Evolutionary conservation across 2,329 filamentous ascomycete genomes (phyloP).

Genomic region (Metarhizium album): DNA sequence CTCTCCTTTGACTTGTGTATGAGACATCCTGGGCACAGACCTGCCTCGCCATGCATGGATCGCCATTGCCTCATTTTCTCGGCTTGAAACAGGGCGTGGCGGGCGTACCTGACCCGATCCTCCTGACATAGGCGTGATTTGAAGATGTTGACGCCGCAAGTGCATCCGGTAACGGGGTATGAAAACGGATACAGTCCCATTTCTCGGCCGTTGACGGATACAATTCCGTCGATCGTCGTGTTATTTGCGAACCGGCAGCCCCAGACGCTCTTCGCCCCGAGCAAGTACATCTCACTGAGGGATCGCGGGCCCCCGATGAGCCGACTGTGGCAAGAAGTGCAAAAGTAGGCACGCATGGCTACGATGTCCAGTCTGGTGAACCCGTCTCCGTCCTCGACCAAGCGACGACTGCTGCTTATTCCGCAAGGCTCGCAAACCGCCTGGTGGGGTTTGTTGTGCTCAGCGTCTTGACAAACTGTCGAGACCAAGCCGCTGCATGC

Average conservation of each 20-base stretch:
- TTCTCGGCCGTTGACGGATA: not conserved
- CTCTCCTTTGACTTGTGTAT: not conserved
- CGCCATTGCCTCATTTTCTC: conserved; percentile 18
- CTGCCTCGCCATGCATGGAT: not conserved
- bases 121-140: conserved; percentile 20
- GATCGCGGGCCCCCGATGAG: not conserved
- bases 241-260: conserved; percentile 10
- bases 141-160: conserved; percentile 25
- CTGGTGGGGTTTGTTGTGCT: not conserved
- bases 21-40: not conserved
- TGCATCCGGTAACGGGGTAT: conserved; percentile 24
- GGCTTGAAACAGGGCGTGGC: conserved; percentile 14
- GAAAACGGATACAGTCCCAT: not conserved
- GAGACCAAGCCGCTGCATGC: not conserved
- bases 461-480: not conserved
- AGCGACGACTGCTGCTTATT: conserved; percentile 7
- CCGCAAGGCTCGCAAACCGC: conserved; percentile 16
- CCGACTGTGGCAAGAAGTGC: conserved; percentile 16
- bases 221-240: not conserved
- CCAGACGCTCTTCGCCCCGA: conserved; percentile 16
- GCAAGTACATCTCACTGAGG: conserved; percentile 4
- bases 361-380: conserved; percentile 13
- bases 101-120: conserved; percentile 22
- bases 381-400: conserved; percentile 8
- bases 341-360: conserved; percentile 26